phyloP scores from a whole-genome alignment of 257 asterid genomes.

The Plantago elongata region DNA sequence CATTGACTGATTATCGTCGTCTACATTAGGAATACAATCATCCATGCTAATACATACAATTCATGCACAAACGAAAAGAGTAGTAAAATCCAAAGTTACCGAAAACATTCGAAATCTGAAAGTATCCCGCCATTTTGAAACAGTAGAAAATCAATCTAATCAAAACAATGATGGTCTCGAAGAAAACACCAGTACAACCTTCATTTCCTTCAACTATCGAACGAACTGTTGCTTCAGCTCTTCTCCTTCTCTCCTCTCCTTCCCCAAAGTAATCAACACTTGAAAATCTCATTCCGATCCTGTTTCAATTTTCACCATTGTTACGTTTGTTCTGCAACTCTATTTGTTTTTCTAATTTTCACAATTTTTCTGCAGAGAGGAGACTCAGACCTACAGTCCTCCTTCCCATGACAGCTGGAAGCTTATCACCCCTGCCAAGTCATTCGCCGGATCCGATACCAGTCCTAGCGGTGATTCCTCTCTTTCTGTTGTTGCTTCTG shows the following conservation, averaged over 20 bases:
- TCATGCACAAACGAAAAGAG: no score
- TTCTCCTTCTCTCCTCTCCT: slow-evolving; percentile 60
- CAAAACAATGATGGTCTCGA: slow-evolving; percentile 32
- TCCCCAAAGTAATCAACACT: slow-evolving; percentile 35
- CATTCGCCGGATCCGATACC: slow-evolving; percentile 25
- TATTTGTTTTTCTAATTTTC: background rate
- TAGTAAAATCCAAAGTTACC: background rate
- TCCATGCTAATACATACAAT: no score
- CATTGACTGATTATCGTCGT: no score
- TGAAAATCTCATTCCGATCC: background rate
- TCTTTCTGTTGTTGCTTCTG: slow-evolving; percentile 27
- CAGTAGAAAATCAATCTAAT: slow-evolving; percentile 12
- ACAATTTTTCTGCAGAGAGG: slow-evolving; percentile 16
- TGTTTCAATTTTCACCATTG: background rate
- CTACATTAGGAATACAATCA: no score
- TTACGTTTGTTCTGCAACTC: background rate
- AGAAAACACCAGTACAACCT: slow-evolving; percentile 29
- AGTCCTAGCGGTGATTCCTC: slow-evolving; percentile 27
- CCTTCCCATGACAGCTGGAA: slow-evolving; percentile 29
- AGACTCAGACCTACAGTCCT: slow-evolving; percentile 28
- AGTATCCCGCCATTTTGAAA: slow-evolving; percentile 57
- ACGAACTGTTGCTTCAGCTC: slow-evolving; percentile 73
- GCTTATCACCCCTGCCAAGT: slow-evolving; percentile 17
- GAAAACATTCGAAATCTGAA: background rate
- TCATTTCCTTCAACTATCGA: slow-evolving; percentile 68